These are phyloP conservation scores for Didymella exigua DNA, from an alignment of 2,329 filamentous ascomycete genomes.

Conservation along the genomic window DNA sequence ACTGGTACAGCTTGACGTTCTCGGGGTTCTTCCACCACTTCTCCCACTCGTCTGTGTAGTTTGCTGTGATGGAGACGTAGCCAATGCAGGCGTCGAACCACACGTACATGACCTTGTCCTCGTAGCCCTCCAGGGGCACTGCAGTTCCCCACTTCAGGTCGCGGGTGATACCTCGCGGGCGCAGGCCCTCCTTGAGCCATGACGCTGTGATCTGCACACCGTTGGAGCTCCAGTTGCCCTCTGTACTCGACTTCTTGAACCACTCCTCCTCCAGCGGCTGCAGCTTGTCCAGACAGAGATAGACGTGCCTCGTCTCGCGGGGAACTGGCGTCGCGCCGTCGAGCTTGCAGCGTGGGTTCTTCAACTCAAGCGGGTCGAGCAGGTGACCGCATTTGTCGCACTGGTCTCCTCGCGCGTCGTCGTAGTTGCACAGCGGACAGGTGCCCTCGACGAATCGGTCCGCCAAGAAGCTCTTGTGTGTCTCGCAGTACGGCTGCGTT, in stretches of 20 bases:
- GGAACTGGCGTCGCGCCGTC: slow-evolving; percentile 81
- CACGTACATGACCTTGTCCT: slow-evolving; percentile 86
- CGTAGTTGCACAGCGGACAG: slow-evolving; percentile 70
- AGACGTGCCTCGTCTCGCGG: slow-evolving; percentile 86
- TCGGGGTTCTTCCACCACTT: slow-evolving; percentile 93
- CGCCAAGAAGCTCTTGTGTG: slow-evolving; percentile 57
- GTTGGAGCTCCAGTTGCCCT: slow-evolving; percentile 78
- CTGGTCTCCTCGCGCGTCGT: slow-evolving; percentile 60
- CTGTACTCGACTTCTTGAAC: slow-evolving; percentile 73
- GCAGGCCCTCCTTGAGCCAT: slow-evolving; percentile 83
- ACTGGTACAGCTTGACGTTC: slow-evolving; percentile 83
- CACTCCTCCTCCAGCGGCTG: slow-evolving; percentile 78
- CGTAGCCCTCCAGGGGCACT: slow-evolving; percentile 65
- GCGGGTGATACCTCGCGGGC: slow-evolving; percentile 85
- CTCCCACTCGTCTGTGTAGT: slow-evolving; percentile 88
- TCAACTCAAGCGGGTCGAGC: slow-evolving; percentile 56
- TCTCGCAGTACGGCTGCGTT: slow-evolving; percentile 86
- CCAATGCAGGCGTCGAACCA: slow-evolving; percentile 94
- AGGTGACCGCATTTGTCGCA: slow-evolving; percentile 58
- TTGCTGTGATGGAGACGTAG: slow-evolving; percentile 93
- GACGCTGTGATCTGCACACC: slow-evolving; percentile 76
- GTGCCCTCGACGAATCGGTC: slow-evolving; percentile 78
- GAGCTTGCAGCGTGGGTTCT: slow-evolving; percentile 81
- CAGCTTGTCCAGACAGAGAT: slow-evolving; percentile 83
- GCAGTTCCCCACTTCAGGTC: slow-evolving; percentile 88